Percentiles rank a stretch among this genome's conserved stretches.
Conservation (phyloP, 306 rosid species). For the Gastrolobium bilobum region DNA sequence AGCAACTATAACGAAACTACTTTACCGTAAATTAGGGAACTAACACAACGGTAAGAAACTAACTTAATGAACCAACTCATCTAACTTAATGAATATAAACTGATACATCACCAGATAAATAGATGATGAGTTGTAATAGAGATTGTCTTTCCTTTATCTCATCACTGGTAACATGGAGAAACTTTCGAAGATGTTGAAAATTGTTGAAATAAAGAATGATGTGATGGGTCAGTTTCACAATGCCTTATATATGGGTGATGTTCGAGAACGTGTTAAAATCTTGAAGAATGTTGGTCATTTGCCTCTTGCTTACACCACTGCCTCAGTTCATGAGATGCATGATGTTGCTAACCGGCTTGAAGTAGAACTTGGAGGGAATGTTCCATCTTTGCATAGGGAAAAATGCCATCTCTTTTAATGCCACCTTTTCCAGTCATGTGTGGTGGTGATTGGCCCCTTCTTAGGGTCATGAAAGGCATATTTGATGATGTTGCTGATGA, state of each 20-base stretch:
- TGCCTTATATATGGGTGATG: slow-evolving; percentile 74
- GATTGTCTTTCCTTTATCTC: slow-evolving; percentile 81
- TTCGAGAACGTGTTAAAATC: slow-evolving; percentile 72
- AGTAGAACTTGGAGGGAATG: slow-evolving; percentile 67
- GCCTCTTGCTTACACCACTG: slow-evolving; percentile 76
- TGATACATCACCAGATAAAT: too few species aligned
- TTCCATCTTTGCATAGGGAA: slow-evolving; percentile 70
- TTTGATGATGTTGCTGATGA: slow-evolving; percentile 68
- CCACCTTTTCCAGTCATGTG: slow-evolving; percentile 69
- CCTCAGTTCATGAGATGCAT: slow-evolving; percentile 69
- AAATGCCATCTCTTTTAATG: slow-evolving; percentile 65
- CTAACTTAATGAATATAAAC: too few species aligned
- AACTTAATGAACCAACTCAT: too few species aligned
- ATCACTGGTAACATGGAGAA: slow-evolving; percentile 73
- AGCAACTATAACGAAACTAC: too few species aligned
- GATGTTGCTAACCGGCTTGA: slow-evolving; percentile 76
- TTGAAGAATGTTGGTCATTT: slow-evolving; percentile 79
- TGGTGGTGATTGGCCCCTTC: slow-evolving; percentile 86
- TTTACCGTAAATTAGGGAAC: too few species aligned
- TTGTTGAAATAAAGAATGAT: slow-evolving; percentile 82
- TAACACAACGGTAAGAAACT: too few species aligned
- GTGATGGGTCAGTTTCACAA: slow-evolving; percentile 89
- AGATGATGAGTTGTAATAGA: too few species aligned
- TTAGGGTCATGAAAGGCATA: slow-evolving; percentile 69
- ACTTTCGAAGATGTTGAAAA: slow-evolving; percentile 80